Base-by-base conservation (phyloP, 73 alveolate genomes). In the Durusdinium trenchii region DNA sequence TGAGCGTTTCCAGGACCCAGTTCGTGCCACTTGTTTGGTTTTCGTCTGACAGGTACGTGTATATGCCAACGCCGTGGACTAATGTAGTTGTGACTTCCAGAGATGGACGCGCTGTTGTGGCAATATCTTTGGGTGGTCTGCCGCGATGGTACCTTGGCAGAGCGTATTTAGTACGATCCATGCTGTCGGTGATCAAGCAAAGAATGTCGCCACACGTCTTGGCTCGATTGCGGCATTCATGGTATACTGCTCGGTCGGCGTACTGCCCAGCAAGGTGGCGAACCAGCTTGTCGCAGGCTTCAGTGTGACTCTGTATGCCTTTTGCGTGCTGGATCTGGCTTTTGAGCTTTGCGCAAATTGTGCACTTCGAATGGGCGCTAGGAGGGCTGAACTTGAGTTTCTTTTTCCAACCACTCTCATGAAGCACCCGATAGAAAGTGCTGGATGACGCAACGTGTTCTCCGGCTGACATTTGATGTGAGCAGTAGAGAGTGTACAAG, bases 321-420 rank as follows among this genome's bases (percentile, higher is more conserved):
- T 45, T 42, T 3, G 89, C 89, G 32, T 78, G 57, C 18, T 42
- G 57, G 0, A 78, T 78, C 43, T 20, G 46, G 2, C 45, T 3
- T 30, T 78, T 78, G 38, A 78, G 43, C 1, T 3, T 1, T 10
- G 4, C 12, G 26, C 89, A 78, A 0, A 46, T 45, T 0, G 64
- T 1, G 26, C 89, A 78, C 42, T 78, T 78, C 18, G 89, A 78
- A 32, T 78, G 89, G 0, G 89, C 10, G 14, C 62, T 43, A 1
- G 89, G 89, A 12, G 89, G 89, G 16, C 36, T 16, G 38, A 78
- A 78, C 28, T 26, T 40, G 43, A 78, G 9, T 73, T 73, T 51
- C 43, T 83, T 83, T n/a, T 83, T 83, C 94, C 94, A 83, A 3
- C 75, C 76, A n/a, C 76, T 50, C 23, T 83, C 94, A 4, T n/a